These are phyloP conservation scores for Neurospora terricola DNA, from an alignment of 495 filamentous ascomycete species.

Conservation along the genomic window DNA sequence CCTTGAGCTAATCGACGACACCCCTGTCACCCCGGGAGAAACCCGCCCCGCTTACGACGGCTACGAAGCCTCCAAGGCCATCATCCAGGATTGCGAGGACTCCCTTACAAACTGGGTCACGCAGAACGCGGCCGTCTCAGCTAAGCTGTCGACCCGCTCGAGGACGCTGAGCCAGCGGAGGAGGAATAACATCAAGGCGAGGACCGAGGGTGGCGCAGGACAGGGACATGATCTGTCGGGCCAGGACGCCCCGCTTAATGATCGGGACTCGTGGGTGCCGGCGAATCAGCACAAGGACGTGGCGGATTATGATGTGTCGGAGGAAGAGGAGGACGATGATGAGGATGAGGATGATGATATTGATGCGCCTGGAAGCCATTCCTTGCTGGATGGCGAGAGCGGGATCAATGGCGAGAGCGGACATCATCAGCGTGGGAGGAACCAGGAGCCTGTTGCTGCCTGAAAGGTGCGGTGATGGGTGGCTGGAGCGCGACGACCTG, in stretches of 20 bases:
- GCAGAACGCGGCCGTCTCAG: constrained; percentile 76
- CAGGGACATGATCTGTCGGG: constrained; percentile 58
- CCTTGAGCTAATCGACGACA: constrained; percentile 89
- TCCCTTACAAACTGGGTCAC: constrained; percentile 93
- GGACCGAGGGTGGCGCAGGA: constrained; percentile 37
- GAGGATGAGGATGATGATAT: constrained; percentile 45
- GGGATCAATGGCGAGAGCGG: constrained; percentile 34
- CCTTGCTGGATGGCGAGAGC: constrained; percentile 30
- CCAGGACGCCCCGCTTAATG: constrained; percentile 75
- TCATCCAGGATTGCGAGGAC: constrained; percentile 98
- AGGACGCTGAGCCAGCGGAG: constrained; percentile 80
- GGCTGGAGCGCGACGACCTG: neutral
- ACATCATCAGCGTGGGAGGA: constrained; percentile 26
- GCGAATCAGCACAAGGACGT: constrained; percentile 60
- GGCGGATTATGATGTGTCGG: constrained; percentile 53
- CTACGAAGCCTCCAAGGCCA: constrained; percentile 96
- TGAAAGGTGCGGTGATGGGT: constrained; percentile 2
- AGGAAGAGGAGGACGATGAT: constrained; percentile 42
- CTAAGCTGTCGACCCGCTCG: constrained; percentile 75
- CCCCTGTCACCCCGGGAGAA: constrained; percentile 93
- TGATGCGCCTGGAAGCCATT: constrained; percentile 30
- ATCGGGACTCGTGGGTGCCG: constrained; percentile 84
- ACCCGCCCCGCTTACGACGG: constrained; percentile 94
- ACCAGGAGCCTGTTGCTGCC: constrained; percentile 23
- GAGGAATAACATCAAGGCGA: constrained; percentile 55